These are phyloP conservation scores for Anthracocystis panici-leucophaei DNA, from an alignment of 1,284 basidiomycete genomes.

Conservation along the genomic window DNA sequence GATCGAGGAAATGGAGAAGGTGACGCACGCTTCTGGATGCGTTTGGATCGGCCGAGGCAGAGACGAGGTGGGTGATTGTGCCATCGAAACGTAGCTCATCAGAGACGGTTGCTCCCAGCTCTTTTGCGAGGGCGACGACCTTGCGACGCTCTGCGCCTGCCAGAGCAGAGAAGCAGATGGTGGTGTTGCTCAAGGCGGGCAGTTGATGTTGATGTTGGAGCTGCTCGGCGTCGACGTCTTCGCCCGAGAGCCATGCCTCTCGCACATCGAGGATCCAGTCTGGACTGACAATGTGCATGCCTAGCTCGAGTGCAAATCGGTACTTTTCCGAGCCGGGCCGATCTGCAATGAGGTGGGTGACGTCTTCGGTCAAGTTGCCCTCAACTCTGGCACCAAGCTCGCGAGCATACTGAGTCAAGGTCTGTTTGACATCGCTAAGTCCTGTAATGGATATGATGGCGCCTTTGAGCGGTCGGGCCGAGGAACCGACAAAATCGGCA, in stretches of 20 bases:
- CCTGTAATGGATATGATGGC: constrained; percentile 80
- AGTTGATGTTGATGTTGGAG: constrained; percentile 75
- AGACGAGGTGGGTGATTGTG: constrained; percentile 70
- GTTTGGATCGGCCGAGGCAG: constrained; percentile 71
- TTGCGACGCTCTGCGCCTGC: constrained; percentile 29
- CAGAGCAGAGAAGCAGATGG: constrained; percentile 75
- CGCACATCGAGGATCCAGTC: constrained; percentile 80
- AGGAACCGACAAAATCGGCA: constrained; percentile 57
- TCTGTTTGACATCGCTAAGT: constrained; percentile 76
- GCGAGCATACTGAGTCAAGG: constrained; percentile 78
- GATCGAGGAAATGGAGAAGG: constrained; percentile 44
- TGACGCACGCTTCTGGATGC: constrained; percentile 73
- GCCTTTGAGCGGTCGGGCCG: constrained; percentile 76
- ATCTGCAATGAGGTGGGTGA: constrained; percentile 82
- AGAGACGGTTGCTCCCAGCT: constrained; percentile 41
- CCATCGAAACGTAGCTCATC: constrained; percentile 69
- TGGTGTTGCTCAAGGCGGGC: constrained; percentile 76
- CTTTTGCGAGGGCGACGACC: constrained; percentile 31
- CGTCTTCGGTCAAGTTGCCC: constrained; percentile 79
- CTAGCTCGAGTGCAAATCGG: constrained; percentile 80
- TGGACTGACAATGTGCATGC: constrained; percentile 79
- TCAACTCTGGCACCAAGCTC: constrained; percentile 79
- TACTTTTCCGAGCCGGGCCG: constrained; percentile 83
- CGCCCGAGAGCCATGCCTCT: constrained; percentile 80
- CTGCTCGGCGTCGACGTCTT: constrained; percentile 78